phyloP scores from a whole-genome alignment of 2,329 filamentous ascomycete species.

The Exophiala phaeomuriformis region DNA sequence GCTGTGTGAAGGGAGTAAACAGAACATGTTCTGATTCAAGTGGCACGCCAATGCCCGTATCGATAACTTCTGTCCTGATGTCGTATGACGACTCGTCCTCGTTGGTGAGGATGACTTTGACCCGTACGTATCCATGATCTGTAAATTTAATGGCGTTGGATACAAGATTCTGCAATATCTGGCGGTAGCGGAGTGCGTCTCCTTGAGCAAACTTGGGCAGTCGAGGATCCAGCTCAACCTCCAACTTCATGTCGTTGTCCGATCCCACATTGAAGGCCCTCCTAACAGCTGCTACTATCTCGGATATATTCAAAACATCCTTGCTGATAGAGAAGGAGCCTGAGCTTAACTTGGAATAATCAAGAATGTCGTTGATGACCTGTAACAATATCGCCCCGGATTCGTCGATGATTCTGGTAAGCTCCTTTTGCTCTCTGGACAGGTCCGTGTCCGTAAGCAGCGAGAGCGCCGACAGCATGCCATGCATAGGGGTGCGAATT shows the following conservation, averaged over 20 bases:
- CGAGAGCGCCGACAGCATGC: slow-evolving; percentile 53
- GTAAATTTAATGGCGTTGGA: slow-evolving; percentile 58
- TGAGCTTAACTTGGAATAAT: slow-evolving; percentile 55
- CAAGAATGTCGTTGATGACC: slow-evolving; percentile 60
- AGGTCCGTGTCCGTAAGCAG: slow-evolving; percentile 51
- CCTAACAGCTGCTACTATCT: slow-evolving; percentile 16
- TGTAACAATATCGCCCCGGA: slow-evolving; percentile 53
- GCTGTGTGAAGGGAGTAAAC: slow-evolving; percentile 51
- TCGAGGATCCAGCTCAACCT: slow-evolving; percentile 41
- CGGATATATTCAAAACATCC: slow-evolving; percentile 24
- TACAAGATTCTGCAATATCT: slow-evolving; percentile 56
- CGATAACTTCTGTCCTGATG: slow-evolving; percentile 41
- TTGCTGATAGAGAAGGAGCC: slow-evolving; percentile 45
- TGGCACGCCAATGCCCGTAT: slow-evolving; percentile 50
- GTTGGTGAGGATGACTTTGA: slow-evolving; percentile 29
- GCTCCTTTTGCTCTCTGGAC: slow-evolving; percentile 50
- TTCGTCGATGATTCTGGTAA: slow-evolving; percentile 52
- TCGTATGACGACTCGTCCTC: slow-evolving; percentile 31
- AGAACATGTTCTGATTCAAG: slow-evolving; percentile 41
- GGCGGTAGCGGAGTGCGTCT: slow-evolving; percentile 54
- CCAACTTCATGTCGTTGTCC: slow-evolving; percentile 25
- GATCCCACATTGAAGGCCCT: slow-evolving; percentile 17
- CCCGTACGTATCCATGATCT: slow-evolving; percentile 46
- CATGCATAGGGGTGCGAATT: slow-evolving; percentile 59
- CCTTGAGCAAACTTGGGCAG: slow-evolving; percentile 43